Conservation (phyloP, 1,284 basidiomycete species). For the Boletus smithii region DNA sequence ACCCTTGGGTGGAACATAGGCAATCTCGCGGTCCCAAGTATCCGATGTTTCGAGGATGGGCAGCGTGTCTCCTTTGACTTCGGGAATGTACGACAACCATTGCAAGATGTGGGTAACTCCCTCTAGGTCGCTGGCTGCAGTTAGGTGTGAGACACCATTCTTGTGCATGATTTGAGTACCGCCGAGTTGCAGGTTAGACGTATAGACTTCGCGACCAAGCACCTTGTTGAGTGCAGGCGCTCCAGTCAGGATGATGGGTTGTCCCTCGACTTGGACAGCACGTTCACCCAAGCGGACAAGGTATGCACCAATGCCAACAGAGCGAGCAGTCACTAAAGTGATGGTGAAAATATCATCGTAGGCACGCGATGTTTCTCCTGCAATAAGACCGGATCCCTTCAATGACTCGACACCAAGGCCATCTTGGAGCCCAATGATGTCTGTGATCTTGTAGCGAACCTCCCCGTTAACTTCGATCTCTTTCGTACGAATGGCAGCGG, state of each 20-base stretch:
- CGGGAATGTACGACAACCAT: slow-evolving; percentile 94
- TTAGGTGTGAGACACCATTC: slow-evolving; percentile 97
- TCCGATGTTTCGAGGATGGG: slow-evolving; percentile 75
- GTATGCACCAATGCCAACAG: slow-evolving; percentile 99
- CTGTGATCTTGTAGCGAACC: slow-evolving; percentile 89
- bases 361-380: slow-evolving; percentile 96
- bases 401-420: slow-evolving; percentile 98
- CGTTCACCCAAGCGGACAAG: slow-evolving; percentile 97
- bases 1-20: slow-evolving; percentile 88
- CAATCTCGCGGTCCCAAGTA: slow-evolving; percentile 91
- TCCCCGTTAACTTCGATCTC: slow-evolving; percentile 88
- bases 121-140: slow-evolving; percentile 91
- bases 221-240: slow-evolving; percentile 98
- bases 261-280: slow-evolving; percentile 97
- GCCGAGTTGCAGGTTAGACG: slow-evolving; percentile 97
- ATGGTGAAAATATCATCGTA: slow-evolving; percentile 99
- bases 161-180: slow-evolving; percentile 99
- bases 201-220: slow-evolving; percentile 97
- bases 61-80: slow-evolving; percentile 71
- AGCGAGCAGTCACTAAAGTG: slow-evolving; percentile 96
- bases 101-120: slow-evolving; percentile 90
- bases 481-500: slow-evolving; percentile 75
- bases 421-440: slow-evolving; percentile 94
- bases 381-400: slow-evolving; percentile 95
- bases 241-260: slow-evolving; percentile 98